Conservation (phyloP, 2,329 filamentous ascomycete species). For the Verticillium dahliae region DNA sequence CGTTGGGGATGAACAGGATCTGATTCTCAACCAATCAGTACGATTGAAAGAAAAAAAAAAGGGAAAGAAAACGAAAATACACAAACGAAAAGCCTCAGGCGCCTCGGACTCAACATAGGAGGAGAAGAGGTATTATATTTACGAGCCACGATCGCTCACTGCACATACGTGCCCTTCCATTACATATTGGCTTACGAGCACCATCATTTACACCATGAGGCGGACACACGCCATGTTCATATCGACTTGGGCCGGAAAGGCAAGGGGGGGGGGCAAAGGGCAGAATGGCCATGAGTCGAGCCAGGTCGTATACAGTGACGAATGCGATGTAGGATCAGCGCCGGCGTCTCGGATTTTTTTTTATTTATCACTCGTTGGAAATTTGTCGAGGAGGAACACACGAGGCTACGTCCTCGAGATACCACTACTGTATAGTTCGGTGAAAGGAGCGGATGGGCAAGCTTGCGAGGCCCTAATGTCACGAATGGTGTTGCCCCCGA, state of each 20-base stretch:
- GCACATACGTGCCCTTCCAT: slow-evolving; percentile 2
- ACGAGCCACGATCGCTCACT: not conserved
- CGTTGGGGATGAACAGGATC: slow-evolving; percentile 51
- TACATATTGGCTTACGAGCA: not conserved
- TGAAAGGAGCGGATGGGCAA: not conserved
- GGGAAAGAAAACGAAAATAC: slow-evolving; percentile 1
- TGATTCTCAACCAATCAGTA: slow-evolving; percentile 18
- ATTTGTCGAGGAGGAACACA: not conserved
- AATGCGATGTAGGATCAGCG: slow-evolving; percentile 6
- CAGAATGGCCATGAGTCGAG: slow-evolving; percentile 1
- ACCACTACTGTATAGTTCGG: not conserved
- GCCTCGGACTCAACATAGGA: not conserved
- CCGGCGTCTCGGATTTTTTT: slow-evolving; percentile 10
- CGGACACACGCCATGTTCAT: not conserved
- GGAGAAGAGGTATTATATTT: not conserved
- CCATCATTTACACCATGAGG: not conserved
- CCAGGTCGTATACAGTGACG: not conserved
- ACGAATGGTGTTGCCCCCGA: not conserved
- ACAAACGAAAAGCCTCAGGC: not conserved
- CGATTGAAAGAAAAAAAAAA: slow-evolving; percentile 5
- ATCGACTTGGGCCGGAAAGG: not conserved
- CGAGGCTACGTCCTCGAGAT: not conserved
- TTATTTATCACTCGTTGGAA: not conserved
- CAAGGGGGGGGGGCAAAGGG: slow-evolving; percentile 6
- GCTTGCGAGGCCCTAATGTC: not conserved